Evolutionary conservation across 441 rosid genomes (phyloP).

Genomic region (Theobroma grandiflorum): DNA sequence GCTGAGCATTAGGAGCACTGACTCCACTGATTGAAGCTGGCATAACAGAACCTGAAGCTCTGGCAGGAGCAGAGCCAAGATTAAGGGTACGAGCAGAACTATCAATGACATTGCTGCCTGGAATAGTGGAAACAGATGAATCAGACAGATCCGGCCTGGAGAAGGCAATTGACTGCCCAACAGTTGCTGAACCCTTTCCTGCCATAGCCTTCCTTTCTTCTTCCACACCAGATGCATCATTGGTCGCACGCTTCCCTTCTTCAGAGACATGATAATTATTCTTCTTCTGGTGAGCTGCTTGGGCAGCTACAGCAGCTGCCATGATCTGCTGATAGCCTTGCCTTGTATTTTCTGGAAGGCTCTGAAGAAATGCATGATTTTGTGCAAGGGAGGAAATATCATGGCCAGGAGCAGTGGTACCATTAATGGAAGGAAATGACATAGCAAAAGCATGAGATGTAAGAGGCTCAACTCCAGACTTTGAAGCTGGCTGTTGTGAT

Average conservation of each 20-base stretch:
- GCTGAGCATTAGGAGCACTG: conserved; percentile 53
- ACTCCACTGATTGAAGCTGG: conserved; percentile 44
- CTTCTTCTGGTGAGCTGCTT: conserved; percentile 81
- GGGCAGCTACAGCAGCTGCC: conserved; percentile 71
- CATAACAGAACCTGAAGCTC: conserved; percentile 57
- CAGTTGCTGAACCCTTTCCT: conserved; percentile 53
- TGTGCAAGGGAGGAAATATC: conserved; percentile 80
- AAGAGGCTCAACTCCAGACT: conserved; percentile 65
- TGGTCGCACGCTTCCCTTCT: conserved; percentile 68
- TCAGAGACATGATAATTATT: conserved; percentile 61
- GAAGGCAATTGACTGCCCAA: conserved; percentile 87
- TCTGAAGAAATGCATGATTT: conserved; percentile 77
- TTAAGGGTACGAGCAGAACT: conserved; percentile 72
- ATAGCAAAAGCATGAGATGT: conserved; percentile 82
- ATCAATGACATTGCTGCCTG: conserved; percentile 74
- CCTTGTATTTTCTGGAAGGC: conserved; percentile 73
- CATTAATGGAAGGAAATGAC: conserved; percentile 81
- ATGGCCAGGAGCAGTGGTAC: conserved; percentile 57
- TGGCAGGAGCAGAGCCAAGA: conserved; percentile 61
- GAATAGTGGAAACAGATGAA: conserved; percentile 57
- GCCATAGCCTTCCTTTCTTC: conserved; percentile 71
- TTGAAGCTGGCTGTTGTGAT: conserved; percentile 57
- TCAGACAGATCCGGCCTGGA: conserved; percentile 71
- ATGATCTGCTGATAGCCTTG: conserved; percentile 62
- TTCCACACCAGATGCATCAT: conserved; percentile 54